Conservation (phyloP, 768 basidiomycete species). For the Russula foetens region DNA sequence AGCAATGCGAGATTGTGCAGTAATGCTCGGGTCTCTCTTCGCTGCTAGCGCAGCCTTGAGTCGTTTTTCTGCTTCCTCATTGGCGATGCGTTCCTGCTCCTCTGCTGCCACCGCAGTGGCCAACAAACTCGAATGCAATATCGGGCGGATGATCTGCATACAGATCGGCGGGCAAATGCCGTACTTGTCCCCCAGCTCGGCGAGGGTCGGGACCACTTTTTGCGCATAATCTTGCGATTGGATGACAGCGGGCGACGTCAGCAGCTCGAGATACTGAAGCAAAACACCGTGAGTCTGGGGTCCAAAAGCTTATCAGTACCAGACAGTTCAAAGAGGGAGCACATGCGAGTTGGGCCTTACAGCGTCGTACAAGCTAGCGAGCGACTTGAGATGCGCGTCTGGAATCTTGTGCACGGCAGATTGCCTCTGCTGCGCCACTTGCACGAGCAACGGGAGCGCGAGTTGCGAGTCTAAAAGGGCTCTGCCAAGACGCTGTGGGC, state of each 20-base stretch:
- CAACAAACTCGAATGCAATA: constrained; percentile 53
- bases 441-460: constrained; percentile 83
- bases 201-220: constrained; percentile 65
- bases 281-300: constrained; percentile 88
- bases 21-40: constrained; percentile 58
- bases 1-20: constrained; percentile 49
- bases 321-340: constrained; percentile 3
- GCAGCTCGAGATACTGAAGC: constrained; percentile 84
- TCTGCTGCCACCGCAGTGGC: constrained; percentile 55
- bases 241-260: constrained; percentile 65
- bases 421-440: constrained; percentile 87
- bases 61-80: constrained; percentile 71
- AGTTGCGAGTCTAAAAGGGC: constrained; percentile 60
- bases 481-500: constrained; percentile 58
- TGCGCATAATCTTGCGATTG: constrained; percentile 64
- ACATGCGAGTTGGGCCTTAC: constrained; percentile 41
- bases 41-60: constrained; percentile 73
- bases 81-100: constrained; percentile 61
- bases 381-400: constrained; percentile 75
- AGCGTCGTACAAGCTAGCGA: constrained; percentile 82
- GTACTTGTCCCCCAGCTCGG: constrained; percentile 65
- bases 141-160: constrained; percentile 90
- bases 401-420: constrained; percentile 68
- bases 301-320: constrained; percentile 14
- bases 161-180: constrained; percentile 81